Evolutionary conservation across 2,329 filamentous ascomycete genomes (phyloP).

Genomic region (Phyllosticta paracitricarpa): DNA sequence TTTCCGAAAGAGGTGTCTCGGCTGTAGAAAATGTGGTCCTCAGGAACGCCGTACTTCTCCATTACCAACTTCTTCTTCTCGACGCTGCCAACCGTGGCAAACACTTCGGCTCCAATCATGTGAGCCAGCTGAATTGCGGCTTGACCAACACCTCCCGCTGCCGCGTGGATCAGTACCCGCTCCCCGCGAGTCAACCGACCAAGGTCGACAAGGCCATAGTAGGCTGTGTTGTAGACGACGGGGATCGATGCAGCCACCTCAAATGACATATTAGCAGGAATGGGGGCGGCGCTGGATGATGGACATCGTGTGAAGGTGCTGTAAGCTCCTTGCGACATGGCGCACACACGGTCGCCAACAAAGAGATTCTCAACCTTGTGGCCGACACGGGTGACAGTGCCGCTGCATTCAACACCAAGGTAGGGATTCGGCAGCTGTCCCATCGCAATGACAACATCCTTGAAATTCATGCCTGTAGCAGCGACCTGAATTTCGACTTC

Average conservation of each 20-base stretch:
- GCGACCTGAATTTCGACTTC: slow-evolving; percentile 19
- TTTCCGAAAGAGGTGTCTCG: slow-evolving; percentile 20
- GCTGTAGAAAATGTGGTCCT: slow-evolving; percentile 24
- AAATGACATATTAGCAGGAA: slow-evolving; percentile 13
- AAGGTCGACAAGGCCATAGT: slow-evolving; percentile 13
- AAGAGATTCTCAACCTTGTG: slow-evolving; percentile 5
- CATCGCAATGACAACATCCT: slow-evolving; percentile 13
- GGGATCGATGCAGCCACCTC: slow-evolving; percentile 17
- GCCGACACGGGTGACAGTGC: slow-evolving; percentile 14
- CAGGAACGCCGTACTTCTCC: slow-evolving; percentile 18
- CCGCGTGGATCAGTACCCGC: slow-evolving; percentile 24
- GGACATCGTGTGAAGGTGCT: slow-evolving; percentile 2
- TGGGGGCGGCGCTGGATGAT: neutral
- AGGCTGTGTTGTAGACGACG: slow-evolving; percentile 14
- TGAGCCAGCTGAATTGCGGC: slow-evolving; percentile 19
- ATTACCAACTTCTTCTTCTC: slow-evolving; percentile 19
- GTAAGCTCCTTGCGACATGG: slow-evolving; percentile 9
- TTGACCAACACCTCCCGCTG: slow-evolving; percentile 22
- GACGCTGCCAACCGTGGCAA: slow-evolving; percentile 19
- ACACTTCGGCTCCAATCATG: slow-evolving; percentile 20
- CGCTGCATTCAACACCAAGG: slow-evolving; percentile 14
- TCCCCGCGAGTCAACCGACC: slow-evolving; percentile 12
- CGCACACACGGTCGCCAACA: slow-evolving; percentile 12
- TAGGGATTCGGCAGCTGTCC: slow-evolving; percentile 14
- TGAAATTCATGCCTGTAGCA: slow-evolving; percentile 10